These are phyloP conservation scores for Coniochaeta hoffmannii DNA, from an alignment of 2,329 filamentous ascomycete genomes.

Conservation along the genomic window DNA sequence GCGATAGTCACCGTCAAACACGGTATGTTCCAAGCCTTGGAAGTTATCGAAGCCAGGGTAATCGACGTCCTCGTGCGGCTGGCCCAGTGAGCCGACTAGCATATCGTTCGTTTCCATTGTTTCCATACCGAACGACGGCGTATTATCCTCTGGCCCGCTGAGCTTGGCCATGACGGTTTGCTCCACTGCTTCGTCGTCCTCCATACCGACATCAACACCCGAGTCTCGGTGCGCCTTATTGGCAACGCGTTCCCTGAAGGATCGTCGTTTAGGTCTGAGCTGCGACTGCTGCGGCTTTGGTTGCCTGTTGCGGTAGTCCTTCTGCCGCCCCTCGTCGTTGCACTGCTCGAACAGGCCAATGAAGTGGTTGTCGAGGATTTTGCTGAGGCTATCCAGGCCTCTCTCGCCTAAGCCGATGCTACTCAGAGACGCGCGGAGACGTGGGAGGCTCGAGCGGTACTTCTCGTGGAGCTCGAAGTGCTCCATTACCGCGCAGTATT, in stretches of 20 bases:
- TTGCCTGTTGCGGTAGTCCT: constrained; percentile 6
- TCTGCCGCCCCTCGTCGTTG: constrained; percentile 6
- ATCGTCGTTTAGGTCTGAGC: neutral
- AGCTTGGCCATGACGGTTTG: neutral
- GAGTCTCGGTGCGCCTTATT: neutral
- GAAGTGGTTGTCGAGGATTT: constrained; percentile 7
- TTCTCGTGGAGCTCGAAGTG: constrained; percentile 7
- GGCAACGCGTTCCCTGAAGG: neutral
- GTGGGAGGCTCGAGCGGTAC: constrained; percentile 1
- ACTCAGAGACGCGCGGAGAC: neutral
- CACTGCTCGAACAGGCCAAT: constrained; percentile 7
- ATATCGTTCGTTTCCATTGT: neutral
- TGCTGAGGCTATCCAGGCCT: constrained; percentile 5
- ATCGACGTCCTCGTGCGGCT: neutral
- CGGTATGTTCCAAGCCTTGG: neutral
- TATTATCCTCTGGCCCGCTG: neutral
- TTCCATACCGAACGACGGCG: neutral
- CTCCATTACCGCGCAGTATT: constrained; percentile 7
- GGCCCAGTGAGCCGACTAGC: neutral
- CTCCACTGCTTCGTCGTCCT: neutral
- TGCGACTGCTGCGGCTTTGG: neutral
- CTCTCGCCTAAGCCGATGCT: neutral
- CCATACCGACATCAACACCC: neutral
- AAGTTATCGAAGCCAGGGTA: neutral
- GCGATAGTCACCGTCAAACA: neutral